Base-by-base conservation (phyloP, 495 filamentous ascomycete species). In the Lophiostoma macrostomum region DNA sequence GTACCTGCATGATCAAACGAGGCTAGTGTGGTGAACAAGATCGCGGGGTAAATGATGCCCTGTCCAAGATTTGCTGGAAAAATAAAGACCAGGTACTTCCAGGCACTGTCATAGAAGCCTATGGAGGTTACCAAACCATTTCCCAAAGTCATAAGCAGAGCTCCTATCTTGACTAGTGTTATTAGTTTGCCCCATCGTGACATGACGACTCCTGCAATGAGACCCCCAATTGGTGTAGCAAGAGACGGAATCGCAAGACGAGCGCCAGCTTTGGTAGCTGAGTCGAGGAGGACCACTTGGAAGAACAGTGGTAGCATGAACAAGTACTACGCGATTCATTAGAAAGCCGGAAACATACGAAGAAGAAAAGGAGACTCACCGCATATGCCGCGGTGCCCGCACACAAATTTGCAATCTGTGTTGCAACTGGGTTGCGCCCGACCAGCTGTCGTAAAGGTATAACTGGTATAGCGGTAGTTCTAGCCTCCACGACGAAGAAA, bases 301-400 rank as follows among this genome's bases (percentile, higher is more conserved):
- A 84, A 84, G 45, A 83, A 79, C 12, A 86, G 66, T 3, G 82
- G 81, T 1, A 84, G 74, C 8, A 76, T 80, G 61, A 86, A 86
- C 35, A 86, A 76, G 53, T 81, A 85, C 81, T 85, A 44, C 11
- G 13, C n/a, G 13, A 4, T 48, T 38, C 35, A 3, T 22, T 3
- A 22, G 12, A 44, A 27, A 4, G 22, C 3, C 5, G 3, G 28
- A 10, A 12, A 6, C 16, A 7, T n/a, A 13, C 4, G 20, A 44
- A 3, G 22, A 27, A 40, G 45, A 23, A 6, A 28, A 32, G 7
- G 6, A 34, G 8, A 73, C 79, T 59, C 58, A 83, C 80, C n/a
- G 80, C 80, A 58, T 82, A 85, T 12, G 80, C 79, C 43, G 80
- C 75, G 67, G 83, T 73, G 0, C 81, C 81, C 24, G 76, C 78